A percentile compares a stretch with the other conserved stretches of the same genome.
phyloP scores from a whole-genome alignment of 2,329 filamentous ascomycete genomes.

The Metarhizium anisopliae region DNA sequence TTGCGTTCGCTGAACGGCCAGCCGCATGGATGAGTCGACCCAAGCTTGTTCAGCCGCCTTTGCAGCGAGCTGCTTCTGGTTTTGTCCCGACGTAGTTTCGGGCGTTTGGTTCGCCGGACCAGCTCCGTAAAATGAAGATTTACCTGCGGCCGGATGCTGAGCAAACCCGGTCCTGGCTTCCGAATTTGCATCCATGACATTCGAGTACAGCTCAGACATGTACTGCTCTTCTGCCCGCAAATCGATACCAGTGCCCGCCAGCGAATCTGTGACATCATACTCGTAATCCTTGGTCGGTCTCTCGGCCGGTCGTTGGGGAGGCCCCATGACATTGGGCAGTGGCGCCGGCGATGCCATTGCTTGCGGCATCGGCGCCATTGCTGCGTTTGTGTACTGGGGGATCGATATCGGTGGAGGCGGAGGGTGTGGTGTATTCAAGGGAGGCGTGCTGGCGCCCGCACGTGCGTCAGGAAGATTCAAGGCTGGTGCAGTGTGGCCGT shows the following conservation, averaged over 20 bases:
- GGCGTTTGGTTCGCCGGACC: slow-evolving; percentile 57
- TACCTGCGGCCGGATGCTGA: slow-evolving; percentile 43
- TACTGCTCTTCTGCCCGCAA: slow-evolving; percentile 79
- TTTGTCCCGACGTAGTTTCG: slow-evolving; percentile 31
- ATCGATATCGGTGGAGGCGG: slow-evolving; percentile 12
- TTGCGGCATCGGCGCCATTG: slow-evolving; percentile 19
- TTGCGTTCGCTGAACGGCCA: slow-evolving; percentile 52
- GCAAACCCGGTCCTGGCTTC: slow-evolving; percentile 43
- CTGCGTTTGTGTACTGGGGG: slow-evolving; percentile 20
- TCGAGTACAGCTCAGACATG: slow-evolving; percentile 58
- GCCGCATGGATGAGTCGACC: slow-evolving; percentile 52
- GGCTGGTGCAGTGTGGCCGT: slow-evolving; percentile 26
- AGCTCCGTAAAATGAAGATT: slow-evolving; percentile 53
- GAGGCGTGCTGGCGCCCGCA: slow-evolving; percentile 20
- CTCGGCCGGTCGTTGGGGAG: slow-evolving; percentile 52
- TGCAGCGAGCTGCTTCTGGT: slow-evolving; percentile 57
- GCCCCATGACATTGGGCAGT: slow-evolving; percentile 38
- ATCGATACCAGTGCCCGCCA: slow-evolving; percentile 80
- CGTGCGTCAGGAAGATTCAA: slow-evolving; percentile 26
- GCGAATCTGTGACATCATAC: slow-evolving; percentile 74
- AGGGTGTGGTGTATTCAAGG: slow-evolving; percentile 22
- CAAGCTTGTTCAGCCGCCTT: slow-evolving; percentile 58
- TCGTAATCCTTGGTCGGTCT: slow-evolving; percentile 52
- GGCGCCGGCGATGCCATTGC: slow-evolving; percentile 15
- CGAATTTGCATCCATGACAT: slow-evolving; percentile 31